Evolutionary conservation across 805 yeast species (phyloP).

Genomic region (Huiozyma naganishii): DNA sequence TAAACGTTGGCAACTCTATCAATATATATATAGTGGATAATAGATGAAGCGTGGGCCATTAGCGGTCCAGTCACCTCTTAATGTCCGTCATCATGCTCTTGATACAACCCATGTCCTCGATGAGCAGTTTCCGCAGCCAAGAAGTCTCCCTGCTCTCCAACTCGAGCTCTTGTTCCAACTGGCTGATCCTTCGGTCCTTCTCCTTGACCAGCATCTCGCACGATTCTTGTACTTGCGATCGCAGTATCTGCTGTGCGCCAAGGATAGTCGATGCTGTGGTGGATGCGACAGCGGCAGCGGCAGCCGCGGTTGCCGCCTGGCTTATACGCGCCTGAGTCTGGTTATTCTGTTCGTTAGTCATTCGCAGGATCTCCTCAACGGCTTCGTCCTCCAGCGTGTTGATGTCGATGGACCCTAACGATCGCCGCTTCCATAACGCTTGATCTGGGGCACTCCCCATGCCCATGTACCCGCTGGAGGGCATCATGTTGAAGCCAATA

Average conservation of each 20-base stretch:
- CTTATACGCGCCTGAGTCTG: neutral
- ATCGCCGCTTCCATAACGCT: slow-evolving; percentile 17
- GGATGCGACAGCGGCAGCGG: neutral
- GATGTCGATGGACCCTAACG: slow-evolving; percentile 17
- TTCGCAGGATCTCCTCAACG: slow-evolving; percentile 23
- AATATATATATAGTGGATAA: no score
- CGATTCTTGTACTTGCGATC: slow-evolving; percentile 1
- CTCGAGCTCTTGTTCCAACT: slow-evolving; percentile 24
- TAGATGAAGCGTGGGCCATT: no score
- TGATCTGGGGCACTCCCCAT: neutral
- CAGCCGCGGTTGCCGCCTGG: neutral
- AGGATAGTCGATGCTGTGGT: slow-evolving; percentile 8
- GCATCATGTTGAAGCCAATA: neutral
- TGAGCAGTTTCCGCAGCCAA: slow-evolving; percentile 28
- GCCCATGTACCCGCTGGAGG: neutral
- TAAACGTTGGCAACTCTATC: no score
- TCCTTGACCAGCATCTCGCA: slow-evolving; percentile 21
- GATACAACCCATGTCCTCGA: slow-evolving; percentile 29
- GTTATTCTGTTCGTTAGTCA: slow-evolving; percentile 5
- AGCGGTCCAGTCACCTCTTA: slow-evolving; percentile 1
- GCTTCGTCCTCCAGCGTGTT: slow-evolving; percentile 22
- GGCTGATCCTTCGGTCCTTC: slow-evolving; percentile 23
- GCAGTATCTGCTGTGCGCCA: slow-evolving; percentile 10
- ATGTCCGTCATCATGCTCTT: slow-evolving; percentile 23
- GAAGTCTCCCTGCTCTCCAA: slow-evolving; percentile 26